A percentile compares a stretch with the other conserved stretches of the same genome.
Evolutionary conservation across 768 basidiomycete genomes (phyloP).

Genomic region (Porpolomopsis calyptriformis): DNA sequence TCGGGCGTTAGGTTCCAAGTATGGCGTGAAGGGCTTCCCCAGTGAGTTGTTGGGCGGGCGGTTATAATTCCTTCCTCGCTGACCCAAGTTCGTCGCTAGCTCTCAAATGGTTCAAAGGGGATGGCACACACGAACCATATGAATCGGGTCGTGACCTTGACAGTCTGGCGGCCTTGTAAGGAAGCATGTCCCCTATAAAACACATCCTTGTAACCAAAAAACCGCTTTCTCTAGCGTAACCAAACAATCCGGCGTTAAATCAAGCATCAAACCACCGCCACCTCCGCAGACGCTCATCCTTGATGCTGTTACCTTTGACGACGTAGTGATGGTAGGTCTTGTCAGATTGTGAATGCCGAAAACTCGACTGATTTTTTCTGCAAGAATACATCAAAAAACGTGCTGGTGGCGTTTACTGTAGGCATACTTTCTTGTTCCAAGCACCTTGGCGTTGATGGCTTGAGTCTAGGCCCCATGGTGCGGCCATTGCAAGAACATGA

Average conservation of each 20-base stretch:
- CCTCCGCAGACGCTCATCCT: slow-evolving; percentile 60
- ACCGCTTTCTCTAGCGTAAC: slow-evolving; percentile 44
- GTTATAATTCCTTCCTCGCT: neutral
- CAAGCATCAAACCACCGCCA: slow-evolving; percentile 79
- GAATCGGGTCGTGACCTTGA: slow-evolving; percentile 76
- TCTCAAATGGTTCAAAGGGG: slow-evolving; percentile 79
- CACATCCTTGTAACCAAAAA: neutral
- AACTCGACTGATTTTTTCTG: slow-evolving; percentile 5
- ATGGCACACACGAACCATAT: slow-evolving; percentile 59
- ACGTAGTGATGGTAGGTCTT: slow-evolving; percentile 50
- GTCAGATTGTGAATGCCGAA: neutral
- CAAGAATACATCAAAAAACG: slow-evolving; percentile 64
- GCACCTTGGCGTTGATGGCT: slow-evolving; percentile 2
- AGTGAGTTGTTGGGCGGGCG: slow-evolving; percentile 59
- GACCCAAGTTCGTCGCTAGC: slow-evolving; percentile 35
- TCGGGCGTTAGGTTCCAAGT: slow-evolving; percentile 63
- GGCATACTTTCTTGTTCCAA: slow-evolving; percentile 15
- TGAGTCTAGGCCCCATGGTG: slow-evolving; percentile 62
- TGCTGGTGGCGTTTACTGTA: slow-evolving; percentile 76
- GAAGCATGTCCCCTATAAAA: neutral
- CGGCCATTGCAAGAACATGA: slow-evolving; percentile 89
- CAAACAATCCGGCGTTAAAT: slow-evolving; percentile 67
- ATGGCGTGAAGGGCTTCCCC: slow-evolving; percentile 75
- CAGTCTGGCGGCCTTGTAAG: slow-evolving; percentile 64
- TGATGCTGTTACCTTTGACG: slow-evolving; percentile 63